Evolutionary conservation across 257 asterid genomes (phyloP), one percentile per base, ranked within the genome.

Genomic region (Ballota nigra): DNA sequence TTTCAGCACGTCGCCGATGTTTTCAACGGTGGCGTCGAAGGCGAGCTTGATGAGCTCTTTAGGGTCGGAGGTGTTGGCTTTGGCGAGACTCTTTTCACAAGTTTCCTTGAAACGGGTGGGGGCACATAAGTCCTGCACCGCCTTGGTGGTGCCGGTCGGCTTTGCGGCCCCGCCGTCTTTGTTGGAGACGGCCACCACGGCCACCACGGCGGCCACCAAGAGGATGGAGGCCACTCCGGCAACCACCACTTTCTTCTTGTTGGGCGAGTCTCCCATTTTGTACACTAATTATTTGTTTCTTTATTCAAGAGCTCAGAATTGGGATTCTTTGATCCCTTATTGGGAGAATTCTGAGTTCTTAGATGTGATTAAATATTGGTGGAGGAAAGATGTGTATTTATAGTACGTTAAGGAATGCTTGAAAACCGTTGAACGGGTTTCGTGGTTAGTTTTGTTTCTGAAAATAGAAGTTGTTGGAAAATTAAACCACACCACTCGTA

Each of bases 91-190:
- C 0, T 55, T 29, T 7, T 69, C 84, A 49, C 97, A 92, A 1
- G 85, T 52, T 3, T 80, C 86, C 34, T 86, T 81, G 73, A 88
- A 89, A 70, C 85, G 89, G 0, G 93, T 88, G 0, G 88, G 80
- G 24, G 79, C 51, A 66, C 98, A 92, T 1, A 92, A 34, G 15
- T 83, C 75, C 2, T 78, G n/a, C 8, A 82, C 89, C 0, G 88
- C 83, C 73, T 80, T 85, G 58, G 59, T 13, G 11, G 64, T 11
- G 7, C 67, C 9, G 20, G 71, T 9, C 20, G 29, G 6, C 29
- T 19, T 7, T 2, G n/a, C n/a, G n/a, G n/a, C n/a, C n/a, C 4
- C 49, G 0, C 19, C 68, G 7, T 22, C 68, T 8, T 34, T 43
- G 45, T 65, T 33, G 6, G 75, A 29, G 6, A 11, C n/a, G 12